Base-by-base conservation (phyloP, 495 filamentous ascomycete species). In the Penicillium simplicissimum region DNA sequence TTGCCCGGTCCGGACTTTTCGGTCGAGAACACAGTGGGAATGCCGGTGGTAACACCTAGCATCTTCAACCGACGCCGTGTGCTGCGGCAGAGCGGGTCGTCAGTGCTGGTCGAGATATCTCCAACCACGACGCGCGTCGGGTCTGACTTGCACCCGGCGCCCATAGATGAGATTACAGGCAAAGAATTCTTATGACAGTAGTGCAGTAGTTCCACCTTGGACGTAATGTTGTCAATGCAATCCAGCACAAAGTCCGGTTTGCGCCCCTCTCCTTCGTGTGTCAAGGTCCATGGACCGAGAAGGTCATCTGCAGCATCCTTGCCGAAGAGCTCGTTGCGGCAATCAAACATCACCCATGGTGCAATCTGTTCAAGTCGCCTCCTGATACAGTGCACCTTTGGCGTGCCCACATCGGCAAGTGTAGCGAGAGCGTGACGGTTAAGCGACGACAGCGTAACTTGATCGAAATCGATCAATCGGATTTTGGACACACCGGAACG, bases 171-270 rank as follows among this genome's bases (percentile, higher is more conserved):
- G 58, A 99, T 90, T 6, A 98, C 90, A 0, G 84, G 88, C 19
- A 98, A 77, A 0, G 79, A 79, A 61, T 90, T 82, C 57, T 87
- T 79, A 61, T 91, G 80, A 74, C 95, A 99, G 73, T 96, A 96
- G 72, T 90, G 85, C 55, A 99, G 80, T 56, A 99, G 72, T 55
- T 90, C 89, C 15, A 98, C 95, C 76, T 99, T 99, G 54, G 92
- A 96, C 23, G 94, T 88, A 60, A 98, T 97, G 72, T 99, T 98
- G 68, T 99, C 95, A 62, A 99, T 99, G 14, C 95, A 96, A 76
- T 99, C 95, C 25, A 99, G 85, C 6, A 99, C 87, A 62, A 88
- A 99, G 67, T 93, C 89, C 2, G 92, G 92, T 66, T 79, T 82
- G 58, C 84, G 85, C 14, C 82, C 84, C 8, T 79, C 82, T n/a